Percentiles rank a stretch among this genome's conserved stretches.
phyloP scores from a whole-genome alignment of 2,329 filamentous ascomycete species.

The Botrytis cinerea region DNA sequence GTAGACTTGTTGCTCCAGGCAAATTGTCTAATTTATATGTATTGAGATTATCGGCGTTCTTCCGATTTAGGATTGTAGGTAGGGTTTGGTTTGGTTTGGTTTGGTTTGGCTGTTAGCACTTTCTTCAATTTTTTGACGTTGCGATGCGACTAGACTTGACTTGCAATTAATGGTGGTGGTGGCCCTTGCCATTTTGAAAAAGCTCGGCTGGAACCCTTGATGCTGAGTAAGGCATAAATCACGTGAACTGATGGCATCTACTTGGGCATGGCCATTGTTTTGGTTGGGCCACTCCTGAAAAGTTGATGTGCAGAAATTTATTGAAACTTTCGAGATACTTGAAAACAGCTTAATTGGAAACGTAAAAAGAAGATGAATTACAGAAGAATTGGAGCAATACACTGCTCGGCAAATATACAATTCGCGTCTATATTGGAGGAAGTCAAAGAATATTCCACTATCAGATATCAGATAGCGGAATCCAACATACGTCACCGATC shows the following conservation, averaged over 20 bases:
- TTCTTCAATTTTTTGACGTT: slow-evolving; percentile 18
- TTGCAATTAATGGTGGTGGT: slow-evolving; percentile 13
- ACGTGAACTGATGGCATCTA: not conserved
- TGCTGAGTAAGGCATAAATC: not conserved
- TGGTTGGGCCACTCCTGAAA: not conserved
- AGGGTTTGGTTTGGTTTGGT: not conserved
- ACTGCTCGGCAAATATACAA: too few relatives aligned
- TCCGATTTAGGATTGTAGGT: not conserved
- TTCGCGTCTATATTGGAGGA: not conserved
- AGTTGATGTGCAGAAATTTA: slow-evolving; percentile 2
- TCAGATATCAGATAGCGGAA: slow-evolving; percentile 2
- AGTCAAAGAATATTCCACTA: not conserved
- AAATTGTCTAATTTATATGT: slow-evolving; percentile 1
- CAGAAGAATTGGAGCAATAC: not conserved
- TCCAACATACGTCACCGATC: slow-evolving; percentile 15
- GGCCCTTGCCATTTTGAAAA: slow-evolving; percentile 15
- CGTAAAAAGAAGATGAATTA: not conserved
- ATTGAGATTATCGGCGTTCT: not conserved
- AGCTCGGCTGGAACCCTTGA: slow-evolving; percentile 17
- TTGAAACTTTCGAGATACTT: not conserved
- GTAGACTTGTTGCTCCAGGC: slow-evolving; percentile 23
- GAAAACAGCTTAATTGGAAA: not conserved
- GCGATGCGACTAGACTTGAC: slow-evolving; percentile 5
- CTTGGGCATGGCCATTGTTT: not conserved
- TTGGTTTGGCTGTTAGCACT: slow-evolving; percentile 1